Percentiles rank a stretch among this genome's conserved stretches.
Conservation (phyloP, 176 grass and related monocot genomes). For the Lolium perenne region DNA sequence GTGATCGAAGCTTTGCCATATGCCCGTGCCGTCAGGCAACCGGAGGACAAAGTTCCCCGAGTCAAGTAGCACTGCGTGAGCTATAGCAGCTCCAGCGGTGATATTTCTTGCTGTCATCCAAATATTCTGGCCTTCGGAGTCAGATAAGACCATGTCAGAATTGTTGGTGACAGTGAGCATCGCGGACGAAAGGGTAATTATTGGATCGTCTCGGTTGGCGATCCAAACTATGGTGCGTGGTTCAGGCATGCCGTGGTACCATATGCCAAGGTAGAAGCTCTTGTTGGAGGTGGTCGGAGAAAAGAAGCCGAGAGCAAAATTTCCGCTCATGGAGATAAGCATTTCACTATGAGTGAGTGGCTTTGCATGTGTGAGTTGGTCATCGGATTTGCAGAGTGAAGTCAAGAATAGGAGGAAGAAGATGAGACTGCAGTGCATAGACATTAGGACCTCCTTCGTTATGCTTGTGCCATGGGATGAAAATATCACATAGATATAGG, state of each 20-base stretch:
- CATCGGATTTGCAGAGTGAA: background rate
- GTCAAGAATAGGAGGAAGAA: background rate
- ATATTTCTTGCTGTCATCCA: background rate
- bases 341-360: background rate
- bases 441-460: background rate
- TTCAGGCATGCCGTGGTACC: background rate
- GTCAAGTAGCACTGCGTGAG: background rate
- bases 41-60: background rate
- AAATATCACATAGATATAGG: no score
- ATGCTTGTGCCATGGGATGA: background rate
- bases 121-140: background rate
- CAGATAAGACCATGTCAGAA: background rate
- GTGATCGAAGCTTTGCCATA: background rate
- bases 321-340: background rate
- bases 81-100: background rate
- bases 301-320: background rate
- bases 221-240: background rate
- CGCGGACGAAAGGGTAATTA: background rate
- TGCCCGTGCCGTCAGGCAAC: background rate
- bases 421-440: background rate
- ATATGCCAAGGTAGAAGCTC: background rate
- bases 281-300: background rate
- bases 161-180: background rate
- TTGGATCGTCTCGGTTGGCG: background rate
- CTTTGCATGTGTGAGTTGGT: background rate